Evolutionary conservation across 805 yeast species (phyloP).

Genomic region (Barnettozyma californica): DNA sequence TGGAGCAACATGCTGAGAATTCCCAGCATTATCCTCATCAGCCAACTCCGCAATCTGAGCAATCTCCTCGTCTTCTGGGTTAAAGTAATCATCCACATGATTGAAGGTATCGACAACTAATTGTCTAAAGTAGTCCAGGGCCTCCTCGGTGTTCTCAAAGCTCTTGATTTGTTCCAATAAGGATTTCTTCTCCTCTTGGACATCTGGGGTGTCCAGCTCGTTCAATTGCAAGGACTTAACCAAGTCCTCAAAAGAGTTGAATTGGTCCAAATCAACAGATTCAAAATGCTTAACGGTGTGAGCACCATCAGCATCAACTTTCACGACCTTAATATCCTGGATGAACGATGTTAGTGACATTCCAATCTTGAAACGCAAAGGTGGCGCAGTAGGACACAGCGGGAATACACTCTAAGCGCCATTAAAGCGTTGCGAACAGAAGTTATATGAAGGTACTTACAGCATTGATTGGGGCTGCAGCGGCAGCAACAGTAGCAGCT

Average conservation of each 20-base stretch:
- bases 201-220: conserved; percentile 7
- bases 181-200: conserved; percentile 4
- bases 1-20: conserved; percentile 7
- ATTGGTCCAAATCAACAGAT: conserved; percentile 19
- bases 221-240: conserved; percentile 11
- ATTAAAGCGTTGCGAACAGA: not conserved
- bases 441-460: conserved; percentile 13
- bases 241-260: conserved; percentile 7
- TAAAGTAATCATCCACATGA: conserved; percentile 1
- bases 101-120: conserved; percentile 1
- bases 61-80: conserved; percentile 1
- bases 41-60: not conserved
- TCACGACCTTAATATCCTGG: conserved; percentile 15
- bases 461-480: conserved; percentile 22
- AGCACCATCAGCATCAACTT: conserved; percentile 12
- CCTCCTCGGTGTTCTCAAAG: conserved; percentile 5
- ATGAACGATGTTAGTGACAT: not conserved
- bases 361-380: not conserved
- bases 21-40: not conserved
- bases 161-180: conserved; percentile 2
- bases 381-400: conserved; percentile 18
- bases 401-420: conserved; percentile 17
- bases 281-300: conserved; percentile 10
- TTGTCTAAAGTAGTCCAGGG: conserved; percentile 6
- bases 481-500: conserved; percentile 16